Evolutionary conservation across 2,329 filamentous ascomycete species (phyloP), one percentile per base, ranked within the genome.

Genomic region (Acrodontium crateriforme): DNA sequence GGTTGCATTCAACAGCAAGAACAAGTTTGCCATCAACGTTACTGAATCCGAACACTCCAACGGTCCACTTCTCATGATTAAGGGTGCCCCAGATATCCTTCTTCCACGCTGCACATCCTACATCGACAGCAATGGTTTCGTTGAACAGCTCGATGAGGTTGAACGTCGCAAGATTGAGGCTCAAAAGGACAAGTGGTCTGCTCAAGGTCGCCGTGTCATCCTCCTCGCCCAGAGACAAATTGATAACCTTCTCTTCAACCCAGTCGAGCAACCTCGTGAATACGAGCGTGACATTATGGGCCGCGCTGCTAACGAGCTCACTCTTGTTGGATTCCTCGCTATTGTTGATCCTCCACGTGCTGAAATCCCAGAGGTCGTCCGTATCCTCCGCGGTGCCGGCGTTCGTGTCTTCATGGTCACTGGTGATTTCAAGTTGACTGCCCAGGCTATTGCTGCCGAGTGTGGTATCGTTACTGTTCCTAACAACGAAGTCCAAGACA

Each of bases 381-480:
- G 59, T n/a, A 78, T 67, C 1, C 60, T 83, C 10, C 67, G 77
- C 9, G 62, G 68, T 1, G 79, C 80, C 3, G 75, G 76, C 2
- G 77, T 85, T 29, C 63, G 74, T n/a, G 72, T 83, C 16, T 76
- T 79, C 51, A 85, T 85, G 78, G 78, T 84, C 0, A 85, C 79
- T 1, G 78, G 79, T 7, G 79, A 85, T 45, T 83, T 79, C 47
- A 74, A 74, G 15, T 63, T 83, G 10, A 85, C 79, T 0, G 78
- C 79, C 0, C 63, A 72, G 36, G 74, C 78, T 1, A 83, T 85
- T 36, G 77, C 78, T 0, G 61, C 67, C 3, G 70, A 82, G 30
- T 80, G 76, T 34, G 74, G 78, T 6, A 82, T 83, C 44, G 64
- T 84, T 28, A 76, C 63, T 1, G 63, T 61, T 22, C 55, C 58